These are phyloP conservation scores for Melanomma pulvis-pyrius DNA, from an alignment of 495 filamentous ascomycete species.

Conservation along the genomic window DNA sequence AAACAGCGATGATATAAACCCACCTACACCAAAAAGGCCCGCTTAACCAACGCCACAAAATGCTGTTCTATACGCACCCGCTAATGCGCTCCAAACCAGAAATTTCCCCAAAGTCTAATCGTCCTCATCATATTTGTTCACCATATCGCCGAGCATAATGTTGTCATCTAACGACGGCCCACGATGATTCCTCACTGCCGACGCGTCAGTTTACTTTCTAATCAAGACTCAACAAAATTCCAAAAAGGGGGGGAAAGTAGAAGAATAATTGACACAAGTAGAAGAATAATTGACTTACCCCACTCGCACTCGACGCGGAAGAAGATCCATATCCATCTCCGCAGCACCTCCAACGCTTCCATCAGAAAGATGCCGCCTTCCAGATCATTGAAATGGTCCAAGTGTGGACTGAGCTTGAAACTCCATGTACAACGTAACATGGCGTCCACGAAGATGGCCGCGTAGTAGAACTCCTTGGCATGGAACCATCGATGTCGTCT, in stretches of 20 bases:
- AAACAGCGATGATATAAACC: neutral
- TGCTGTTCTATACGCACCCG: neutral
- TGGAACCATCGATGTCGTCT: conserved; percentile 72
- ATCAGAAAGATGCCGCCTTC: conserved; percentile 87
- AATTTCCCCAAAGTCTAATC: conserved; percentile 34
- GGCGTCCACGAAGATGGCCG: conserved; percentile 76
- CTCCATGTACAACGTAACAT: conserved; percentile 86
- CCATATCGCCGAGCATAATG: conserved; percentile 56
- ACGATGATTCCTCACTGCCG: conserved; percentile 57
- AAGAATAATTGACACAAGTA: neutral
- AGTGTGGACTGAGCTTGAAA: conserved; percentile 75
- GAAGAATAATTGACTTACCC: conserved; percentile 52
- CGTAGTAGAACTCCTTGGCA: conserved; percentile 74
- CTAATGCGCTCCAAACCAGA: neutral
- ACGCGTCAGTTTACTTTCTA: neutral
- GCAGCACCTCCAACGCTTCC: conserved; percentile 79
- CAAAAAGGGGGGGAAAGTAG: neutral
- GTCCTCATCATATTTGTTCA: conserved; percentile 57
- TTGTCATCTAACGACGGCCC: conserved; percentile 57
- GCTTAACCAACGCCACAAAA: neutral
- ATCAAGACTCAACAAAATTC: neutral
- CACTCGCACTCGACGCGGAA: conserved; percentile 93
- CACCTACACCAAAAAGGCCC: neutral
- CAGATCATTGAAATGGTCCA: conserved; percentile 79
- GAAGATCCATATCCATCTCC: conserved; percentile 96